Conservation (phyloP, 2,329 filamentous ascomycete species). For the Colletotrichum sojae region DNA sequence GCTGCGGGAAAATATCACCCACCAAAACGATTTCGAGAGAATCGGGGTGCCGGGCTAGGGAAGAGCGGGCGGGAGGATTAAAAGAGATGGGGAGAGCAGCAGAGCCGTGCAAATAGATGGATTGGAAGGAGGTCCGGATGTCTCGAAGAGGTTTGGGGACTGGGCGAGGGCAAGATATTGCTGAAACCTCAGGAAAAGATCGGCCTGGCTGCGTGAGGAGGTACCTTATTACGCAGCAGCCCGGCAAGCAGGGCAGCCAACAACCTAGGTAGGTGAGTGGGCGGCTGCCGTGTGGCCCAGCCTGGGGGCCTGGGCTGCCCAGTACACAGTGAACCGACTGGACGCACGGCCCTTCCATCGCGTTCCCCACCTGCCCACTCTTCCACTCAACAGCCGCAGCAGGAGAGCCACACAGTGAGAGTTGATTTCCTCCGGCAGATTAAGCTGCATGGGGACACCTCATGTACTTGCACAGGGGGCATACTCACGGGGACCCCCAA, state of each 20-base stretch:
- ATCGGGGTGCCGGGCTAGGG: neutral
- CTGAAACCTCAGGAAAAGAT: slow-evolving; percentile 47
- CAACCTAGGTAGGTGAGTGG: neutral
- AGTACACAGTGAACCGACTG: slow-evolving; percentile 2
- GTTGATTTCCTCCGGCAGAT: slow-evolving; percentile 23
- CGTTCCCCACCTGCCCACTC: slow-evolving; percentile 11
- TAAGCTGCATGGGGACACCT: slow-evolving; percentile 17
- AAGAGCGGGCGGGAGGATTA: slow-evolving; percentile 23
- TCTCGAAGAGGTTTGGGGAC: slow-evolving; percentile 45
- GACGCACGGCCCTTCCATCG: slow-evolving; percentile 16
- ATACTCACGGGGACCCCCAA: slow-evolving; percentile 6
- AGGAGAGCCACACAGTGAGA: slow-evolving; percentile 29
- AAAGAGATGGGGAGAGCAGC: slow-evolving; percentile 38
- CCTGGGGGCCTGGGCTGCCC: too few relatives aligned
- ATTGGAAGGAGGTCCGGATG: slow-evolving; percentile 40
- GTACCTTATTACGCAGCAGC: slow-evolving; percentile 8
- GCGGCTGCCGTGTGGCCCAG: neutral
- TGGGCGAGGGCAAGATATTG: slow-evolving; percentile 45
- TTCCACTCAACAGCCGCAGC: neutral
- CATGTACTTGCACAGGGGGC: neutral
- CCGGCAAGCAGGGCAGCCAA: neutral
- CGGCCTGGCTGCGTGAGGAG: slow-evolving; percentile 29
- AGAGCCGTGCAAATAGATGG: slow-evolving; percentile 37
- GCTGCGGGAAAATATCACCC: slow-evolving; percentile 35
- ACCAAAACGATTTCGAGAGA: slow-evolving; percentile 23